Percentiles rank a stretch among this genome's conserved stretches.
Evolutionary conservation across 306 rosid genomes (phyloP).

Genomic region (Dryas drummondii): DNA sequence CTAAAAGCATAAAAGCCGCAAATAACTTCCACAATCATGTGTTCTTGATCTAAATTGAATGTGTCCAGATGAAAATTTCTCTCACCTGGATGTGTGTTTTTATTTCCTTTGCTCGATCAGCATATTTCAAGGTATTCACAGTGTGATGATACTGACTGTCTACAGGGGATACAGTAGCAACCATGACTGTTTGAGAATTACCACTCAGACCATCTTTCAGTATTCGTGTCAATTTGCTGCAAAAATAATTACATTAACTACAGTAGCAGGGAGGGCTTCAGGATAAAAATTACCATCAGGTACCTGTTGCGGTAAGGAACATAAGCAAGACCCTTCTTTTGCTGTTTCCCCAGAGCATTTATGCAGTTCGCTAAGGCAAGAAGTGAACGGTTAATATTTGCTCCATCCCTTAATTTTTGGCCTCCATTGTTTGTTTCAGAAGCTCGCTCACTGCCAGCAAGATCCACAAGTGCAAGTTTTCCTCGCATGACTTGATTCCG

Average conservation of each 20-base stretch:
- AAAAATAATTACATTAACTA: constrained; percentile 28
- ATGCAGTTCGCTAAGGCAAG: constrained; percentile 70
- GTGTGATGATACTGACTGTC: constrained; percentile 62
- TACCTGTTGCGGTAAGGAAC: constrained; percentile 69
- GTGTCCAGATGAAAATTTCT: not conserved
- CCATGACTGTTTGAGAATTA: constrained; percentile 65
- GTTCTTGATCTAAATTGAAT: not conserved
- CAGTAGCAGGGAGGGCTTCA: constrained; percentile 9
- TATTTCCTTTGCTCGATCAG: constrained; percentile 69
- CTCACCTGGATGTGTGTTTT: constrained; percentile 66
- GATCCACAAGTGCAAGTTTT: constrained; percentile 69
- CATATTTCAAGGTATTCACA: constrained; percentile 62
- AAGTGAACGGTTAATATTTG: constrained; percentile 69
- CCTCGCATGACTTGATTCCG: constrained; percentile 58
- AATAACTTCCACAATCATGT: not conserved
- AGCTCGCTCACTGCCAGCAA: constrained; percentile 67
- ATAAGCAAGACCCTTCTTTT: constrained; percentile 67
- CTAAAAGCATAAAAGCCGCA: not conserved
- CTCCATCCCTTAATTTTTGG: constrained; percentile 65
- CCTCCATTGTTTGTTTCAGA: constrained; percentile 57
- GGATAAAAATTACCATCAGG: constrained; percentile 15
- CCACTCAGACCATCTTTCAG: constrained; percentile 69
- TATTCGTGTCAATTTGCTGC: constrained; percentile 66
- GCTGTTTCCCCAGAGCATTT: constrained; percentile 63
- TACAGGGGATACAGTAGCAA: constrained; percentile 56